Evolutionary conservation across 805 yeast species (phyloP), one percentile per base, ranked within the genome.

Genomic region (Dipodascus geniculatus): DNA sequence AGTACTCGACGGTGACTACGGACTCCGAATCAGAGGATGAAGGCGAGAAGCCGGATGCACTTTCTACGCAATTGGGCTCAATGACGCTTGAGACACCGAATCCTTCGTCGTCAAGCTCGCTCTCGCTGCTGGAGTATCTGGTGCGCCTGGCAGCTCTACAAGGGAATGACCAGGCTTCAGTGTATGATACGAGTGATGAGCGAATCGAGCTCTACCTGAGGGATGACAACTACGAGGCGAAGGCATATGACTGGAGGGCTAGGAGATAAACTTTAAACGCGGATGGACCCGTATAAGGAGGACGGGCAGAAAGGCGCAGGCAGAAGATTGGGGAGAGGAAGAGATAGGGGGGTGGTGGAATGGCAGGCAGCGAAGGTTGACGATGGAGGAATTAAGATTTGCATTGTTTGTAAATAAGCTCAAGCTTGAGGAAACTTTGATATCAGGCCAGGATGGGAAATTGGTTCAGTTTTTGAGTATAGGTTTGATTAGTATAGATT

Each of bases 111-210:
- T 64, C 22, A 48, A 65, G 58, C n/a, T 71, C 79, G 1, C 68
- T 84, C 19, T 77, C 87, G 0, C 64, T 84, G 19, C 65, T 85
- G 1, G 89, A 86, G 63, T 85, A 84, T 59, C 55, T 85, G 3
- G 60, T 84, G 0, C 68, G 91, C 44, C 69, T 85, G 16, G 65
- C 77, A 14, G 78, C 82, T 0, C 66, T 85, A 16, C 89, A 85
- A 62, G 70, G 76, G 11, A 77, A 71, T 55, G 89, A 83, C 59
- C 80, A 78, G 56, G 68, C 64, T 23, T 71, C 82, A 1, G 66
- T 83, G 2, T 61, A 79, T 6, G 69, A 77, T 4, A 76, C 81
- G 8, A 74, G 76, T n/a, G 93, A 86, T 62, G 91, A 85, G 63
- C 73, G 83, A 33, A 67, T 85, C 9, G 67, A 81, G 2, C 60